A percentile compares a stretch with the other conserved stretches of the same genome.
Conservation (phyloP, 75 land plant species). For the Isoetes taiwanensis region DNA sequence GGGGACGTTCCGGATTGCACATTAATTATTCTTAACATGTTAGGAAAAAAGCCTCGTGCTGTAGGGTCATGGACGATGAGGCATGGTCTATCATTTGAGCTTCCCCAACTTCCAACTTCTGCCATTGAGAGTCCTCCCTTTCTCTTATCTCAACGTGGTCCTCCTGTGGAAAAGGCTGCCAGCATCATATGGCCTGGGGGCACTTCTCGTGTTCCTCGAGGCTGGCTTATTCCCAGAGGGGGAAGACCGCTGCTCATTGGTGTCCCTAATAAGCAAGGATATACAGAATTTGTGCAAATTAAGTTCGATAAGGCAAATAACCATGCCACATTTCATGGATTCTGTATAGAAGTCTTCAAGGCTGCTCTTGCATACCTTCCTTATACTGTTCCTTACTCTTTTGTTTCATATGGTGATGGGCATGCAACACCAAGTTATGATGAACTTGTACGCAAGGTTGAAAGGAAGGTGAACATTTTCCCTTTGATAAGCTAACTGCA, state of each 20-base stretch:
- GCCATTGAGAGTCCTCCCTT: too few species aligned
- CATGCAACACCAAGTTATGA: conserved; percentile 2
- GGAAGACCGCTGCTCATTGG: conserved; percentile 46
- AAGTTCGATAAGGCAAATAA: conserved; percentile 5
- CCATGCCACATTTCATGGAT: conserved; percentile 29
- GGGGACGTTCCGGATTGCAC: conserved; percentile 8
- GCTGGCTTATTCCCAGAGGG: conserved; percentile 62
- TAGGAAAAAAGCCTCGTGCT: conserved; percentile 23
- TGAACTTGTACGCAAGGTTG: conserved; percentile 4
- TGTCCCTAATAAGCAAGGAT: conserved; percentile 43
- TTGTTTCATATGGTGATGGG: background rate
- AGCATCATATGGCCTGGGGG: conserved; percentile 61
- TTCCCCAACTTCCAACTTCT: too few species aligned
- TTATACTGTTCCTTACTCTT: conserved; percentile 29
- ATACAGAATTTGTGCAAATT: conserved; percentile 29
- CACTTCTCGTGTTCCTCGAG: conserved; percentile 42
- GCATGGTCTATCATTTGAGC: too few species aligned
- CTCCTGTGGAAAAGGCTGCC: background rate
- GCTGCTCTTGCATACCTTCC: conserved; percentile 51
- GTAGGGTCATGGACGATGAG: conserved; percentile 45
- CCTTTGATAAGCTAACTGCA: too few species aligned
- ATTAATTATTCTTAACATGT: conserved; percentile 18
- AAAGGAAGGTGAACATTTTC: background rate
- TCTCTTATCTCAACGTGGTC: too few species aligned
- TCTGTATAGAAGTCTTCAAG: conserved; percentile 57